phyloP scores from a whole-genome alignment of 1,284 basidiomycete genomes.

The Termitomyces sp. region DNA sequence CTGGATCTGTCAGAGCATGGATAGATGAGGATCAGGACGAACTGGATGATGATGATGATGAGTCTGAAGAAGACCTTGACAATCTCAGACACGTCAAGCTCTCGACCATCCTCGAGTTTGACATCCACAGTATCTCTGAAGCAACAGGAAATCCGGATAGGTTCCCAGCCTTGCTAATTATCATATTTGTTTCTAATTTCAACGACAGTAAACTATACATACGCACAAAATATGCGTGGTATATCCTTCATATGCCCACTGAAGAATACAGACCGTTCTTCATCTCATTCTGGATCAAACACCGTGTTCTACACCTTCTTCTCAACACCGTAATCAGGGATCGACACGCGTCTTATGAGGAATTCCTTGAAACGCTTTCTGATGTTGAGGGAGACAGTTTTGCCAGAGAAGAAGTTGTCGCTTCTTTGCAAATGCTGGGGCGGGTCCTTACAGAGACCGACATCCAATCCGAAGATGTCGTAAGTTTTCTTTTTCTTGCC shows the following conservation, averaged over 20 bases:
- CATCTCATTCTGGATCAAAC: slow-evolving; percentile 39
- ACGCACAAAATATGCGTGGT: slow-evolving; percentile 48
- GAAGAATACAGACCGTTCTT: slow-evolving; percentile 38
- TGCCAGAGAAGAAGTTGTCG: slow-evolving; percentile 4
- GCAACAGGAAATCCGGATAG: slow-evolving; percentile 30
- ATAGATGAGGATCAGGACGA: slow-evolving; percentile 23
- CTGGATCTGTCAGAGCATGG: slow-evolving; percentile 31
- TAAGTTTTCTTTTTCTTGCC: slow-evolving; percentile 26
- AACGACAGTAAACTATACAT: slow-evolving; percentile 40
- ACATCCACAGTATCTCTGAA: slow-evolving; percentile 36
- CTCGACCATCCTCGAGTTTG: slow-evolving; percentile 41
- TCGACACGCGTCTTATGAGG: slow-evolving; percentile 29
- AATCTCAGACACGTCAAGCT: slow-evolving; percentile 34
- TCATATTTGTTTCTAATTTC: slow-evolving; percentile 5
- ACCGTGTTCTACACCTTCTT: slow-evolving; percentile 42
- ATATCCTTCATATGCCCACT: slow-evolving; percentile 50
- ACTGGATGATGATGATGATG: slow-evolving; percentile 18
- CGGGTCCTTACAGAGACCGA: slow-evolving; percentile 31
- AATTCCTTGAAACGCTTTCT: slow-evolving; percentile 33
- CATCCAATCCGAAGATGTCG: slow-evolving; percentile 36
- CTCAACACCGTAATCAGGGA: slow-evolving; percentile 30
- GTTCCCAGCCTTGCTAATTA: slow-evolving; percentile 22
- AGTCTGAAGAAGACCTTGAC: slow-evolving; percentile 19
- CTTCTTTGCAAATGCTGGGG: slow-evolving; percentile 20
- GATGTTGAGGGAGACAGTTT: slow-evolving; percentile 16